Evolutionary conservation across 345 rosid species (phyloP).

Genomic region (Rubroshorea leprosula): DNA sequence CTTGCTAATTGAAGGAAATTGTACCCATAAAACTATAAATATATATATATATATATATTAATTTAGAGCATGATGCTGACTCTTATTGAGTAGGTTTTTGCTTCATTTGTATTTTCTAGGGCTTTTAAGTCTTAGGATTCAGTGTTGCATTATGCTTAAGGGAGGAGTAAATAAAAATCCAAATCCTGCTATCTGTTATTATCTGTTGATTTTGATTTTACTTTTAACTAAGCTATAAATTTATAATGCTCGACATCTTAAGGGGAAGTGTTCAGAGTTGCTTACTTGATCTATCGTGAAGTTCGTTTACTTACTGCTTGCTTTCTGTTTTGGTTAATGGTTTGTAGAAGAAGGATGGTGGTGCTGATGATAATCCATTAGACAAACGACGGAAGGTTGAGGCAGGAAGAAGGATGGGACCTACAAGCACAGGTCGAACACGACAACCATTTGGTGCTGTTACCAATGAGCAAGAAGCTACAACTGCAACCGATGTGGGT

Average conservation of each 20-base stretch:
- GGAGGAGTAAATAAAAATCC: not conserved
- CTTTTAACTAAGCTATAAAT: not conserved
- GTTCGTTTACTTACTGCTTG: not conserved
- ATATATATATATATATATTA: too few species aligned
- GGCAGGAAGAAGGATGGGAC: conserved; percentile 29
- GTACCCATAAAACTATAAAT: too few species aligned
- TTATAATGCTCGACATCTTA: too few species aligned
- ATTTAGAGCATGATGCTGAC: too few species aligned
- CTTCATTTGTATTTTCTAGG: too few species aligned
- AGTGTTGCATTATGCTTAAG: too few species aligned
- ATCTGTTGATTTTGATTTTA: not conserved
- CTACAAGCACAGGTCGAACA: conserved; percentile 33
- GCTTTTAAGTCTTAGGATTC: too few species aligned
- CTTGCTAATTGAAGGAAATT: too few species aligned
- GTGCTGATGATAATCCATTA: conserved; percentile 38
- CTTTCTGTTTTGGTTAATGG: not conserved
- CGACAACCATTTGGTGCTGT: conserved; percentile 48
- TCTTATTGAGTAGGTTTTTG: too few species aligned
- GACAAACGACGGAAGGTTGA: conserved; percentile 66
- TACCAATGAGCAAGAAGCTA: conserved; percentile 43
- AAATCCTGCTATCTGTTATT: not conserved
- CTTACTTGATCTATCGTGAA: too few species aligned
- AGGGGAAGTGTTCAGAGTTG: too few species aligned
- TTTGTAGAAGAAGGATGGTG: conserved; percentile 48
- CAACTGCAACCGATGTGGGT: conserved; percentile 28